A percentile compares a stretch with the other conserved stretches of the same genome.
phyloP scores from a whole-genome alignment of 1,284 basidiomycete species.

The Rhodotorula sp. region DNA sequence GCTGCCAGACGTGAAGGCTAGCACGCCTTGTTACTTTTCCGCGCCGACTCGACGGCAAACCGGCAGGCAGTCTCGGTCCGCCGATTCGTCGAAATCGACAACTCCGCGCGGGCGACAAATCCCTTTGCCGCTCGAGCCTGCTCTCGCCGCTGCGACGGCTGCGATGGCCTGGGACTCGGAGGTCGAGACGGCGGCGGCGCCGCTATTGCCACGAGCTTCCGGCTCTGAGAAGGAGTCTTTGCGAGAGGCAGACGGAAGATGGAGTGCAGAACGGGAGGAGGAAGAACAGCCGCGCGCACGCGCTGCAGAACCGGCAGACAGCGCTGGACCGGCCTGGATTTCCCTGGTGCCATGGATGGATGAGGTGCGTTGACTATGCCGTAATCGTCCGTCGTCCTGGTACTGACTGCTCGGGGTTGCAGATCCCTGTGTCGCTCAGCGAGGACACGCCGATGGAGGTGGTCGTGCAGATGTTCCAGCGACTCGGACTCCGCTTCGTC shows the following conservation, averaged over 20 bases:
- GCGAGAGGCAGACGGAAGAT: neutral
- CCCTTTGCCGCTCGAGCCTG: neutral
- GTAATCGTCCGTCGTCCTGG: no score
- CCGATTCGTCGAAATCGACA: neutral
- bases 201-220: neutral
- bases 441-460: slow-evolving; percentile 43
- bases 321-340: slow-evolving; percentile 22
- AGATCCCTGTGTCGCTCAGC: slow-evolving; percentile 41
- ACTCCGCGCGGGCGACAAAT: slow-evolving; percentile 2
- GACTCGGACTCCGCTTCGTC: slow-evolving; percentile 38
- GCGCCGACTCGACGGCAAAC: neutral
- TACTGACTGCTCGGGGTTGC: neutral
- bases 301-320: neutral
- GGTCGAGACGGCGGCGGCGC: neutral
- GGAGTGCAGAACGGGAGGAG: slow-evolving; percentile 4
- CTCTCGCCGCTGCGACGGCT: neutral
- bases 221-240: neutral
- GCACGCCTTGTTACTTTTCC: slow-evolving; percentile 31
- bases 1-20: slow-evolving; percentile 11
- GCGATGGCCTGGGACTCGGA: neutral
- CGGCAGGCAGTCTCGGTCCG: neutral
- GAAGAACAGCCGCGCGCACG: neutral
- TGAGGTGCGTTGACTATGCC: slow-evolving; percentile 25
- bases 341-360: slow-evolving; percentile 42
- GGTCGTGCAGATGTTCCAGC: slow-evolving; percentile 45